phyloP scores from a whole-genome alignment of 2,329 filamentous ascomycete genomes.

The Davidsoniella eucalypti region DNA sequence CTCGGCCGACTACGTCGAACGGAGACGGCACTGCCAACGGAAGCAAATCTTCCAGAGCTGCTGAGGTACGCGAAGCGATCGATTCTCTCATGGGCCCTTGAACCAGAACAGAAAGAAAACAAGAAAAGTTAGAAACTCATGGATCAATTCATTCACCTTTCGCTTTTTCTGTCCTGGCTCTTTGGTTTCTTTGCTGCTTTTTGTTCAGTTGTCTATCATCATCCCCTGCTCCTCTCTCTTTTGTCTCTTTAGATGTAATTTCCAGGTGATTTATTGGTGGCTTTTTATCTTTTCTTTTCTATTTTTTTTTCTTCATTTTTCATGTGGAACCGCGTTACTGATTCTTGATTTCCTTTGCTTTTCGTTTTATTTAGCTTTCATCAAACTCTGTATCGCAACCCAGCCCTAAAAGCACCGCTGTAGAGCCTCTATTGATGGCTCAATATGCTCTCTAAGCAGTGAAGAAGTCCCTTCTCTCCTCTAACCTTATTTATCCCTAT shows the following conservation, averaged over 20 bases:
- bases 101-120: conserved; percentile 10
- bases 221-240: too few species aligned
- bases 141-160: conserved; percentile 14
- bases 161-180: conserved; percentile 3
- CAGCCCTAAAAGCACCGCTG: not conserved
- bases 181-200: conserved; percentile 10
- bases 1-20: not conserved
- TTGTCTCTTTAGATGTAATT: too few species aligned
- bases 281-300: too few species aligned
- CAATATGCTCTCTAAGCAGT: conserved; percentile 43
- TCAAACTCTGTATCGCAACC: conserved; percentile 11
- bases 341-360: not conserved
- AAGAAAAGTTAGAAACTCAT: too few species aligned
- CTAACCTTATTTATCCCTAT: not conserved
- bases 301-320: not conserved
- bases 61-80: conserved; percentile 16
- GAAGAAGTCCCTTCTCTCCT: conserved; percentile 42
- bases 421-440: conserved; percentile 18
- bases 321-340: too few species aligned
- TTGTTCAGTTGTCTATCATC: not conserved
- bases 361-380: not conserved
- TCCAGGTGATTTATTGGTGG: too few species aligned
- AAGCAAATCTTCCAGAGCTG: not conserved
- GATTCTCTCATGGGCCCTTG: conserved; percentile 35
- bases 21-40: not conserved